Evolutionary conservation across 225 moss, liverwort and hornwort genomes (phyloP), one percentile per base, ranked within the genome.

Genomic region (Pleurozium schreberi): DNA sequence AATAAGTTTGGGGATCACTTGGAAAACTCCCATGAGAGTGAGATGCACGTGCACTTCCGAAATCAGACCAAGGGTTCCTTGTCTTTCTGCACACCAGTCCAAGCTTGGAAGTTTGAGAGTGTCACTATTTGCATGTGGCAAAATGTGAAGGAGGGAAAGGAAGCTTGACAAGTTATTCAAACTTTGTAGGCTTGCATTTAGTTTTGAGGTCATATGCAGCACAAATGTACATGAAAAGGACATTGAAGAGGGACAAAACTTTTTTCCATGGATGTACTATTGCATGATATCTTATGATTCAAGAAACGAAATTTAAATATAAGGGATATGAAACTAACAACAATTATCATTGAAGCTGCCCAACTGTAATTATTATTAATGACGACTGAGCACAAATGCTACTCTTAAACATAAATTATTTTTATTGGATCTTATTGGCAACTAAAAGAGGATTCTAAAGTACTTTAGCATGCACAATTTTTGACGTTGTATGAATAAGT

Each of bases 331-430:
- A 27, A 53, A 57, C n/a, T n/a, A 26, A n/a, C 3, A 53, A 22
- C 1, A 36, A 4, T 36, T 53, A 38, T 78, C 14, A 25, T 77
- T 55, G 25, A 78, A 3, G 1, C 33, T 33, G 19, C 0, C 0
- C 7, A 49, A 47, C 3, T 33, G 33, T 33, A 21, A 20, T 33
- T 0, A 0, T 31, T 49, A 31, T 2, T 19, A 8, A 33, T 33
- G 49, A 20, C 12, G 49, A 75, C 2, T 74, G 0, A 30, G 6
- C 11, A 12, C 20, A 47, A 5, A 31, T 75, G 4, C 2, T 75
- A 33, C 12, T 49, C 18, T 16, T 30, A 20, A 75, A 7, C 0
- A 33, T 33, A 49, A 49, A 49, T 20, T 33, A 33, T 33, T 12
- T 71, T 19, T 31, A 31, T 49, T 47, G 18, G 7, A 74, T 31